Evolutionary conservation across 768 basidiomycete species (phyloP).

Genomic region (Hericium rajendrae): DNA sequence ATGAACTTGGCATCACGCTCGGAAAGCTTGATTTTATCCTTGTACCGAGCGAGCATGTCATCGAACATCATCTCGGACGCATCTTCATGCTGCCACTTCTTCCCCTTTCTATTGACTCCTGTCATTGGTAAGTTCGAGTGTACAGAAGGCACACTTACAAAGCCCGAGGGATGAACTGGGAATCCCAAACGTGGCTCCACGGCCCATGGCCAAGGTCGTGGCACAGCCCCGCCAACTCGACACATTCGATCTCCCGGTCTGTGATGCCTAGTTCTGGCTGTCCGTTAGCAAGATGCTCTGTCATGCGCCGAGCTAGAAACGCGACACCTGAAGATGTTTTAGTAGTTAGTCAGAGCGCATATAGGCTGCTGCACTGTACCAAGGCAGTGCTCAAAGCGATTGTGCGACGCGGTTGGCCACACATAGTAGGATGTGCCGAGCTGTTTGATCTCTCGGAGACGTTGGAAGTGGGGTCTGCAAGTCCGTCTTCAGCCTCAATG

Average conservation of each 20-base stretch:
- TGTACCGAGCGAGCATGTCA: conserved; percentile 47
- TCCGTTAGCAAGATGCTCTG: conserved; percentile 39
- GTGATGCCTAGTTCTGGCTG: conserved; percentile 62
- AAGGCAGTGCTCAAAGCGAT: conserved; percentile 77
- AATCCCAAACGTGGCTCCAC: conserved; percentile 82
- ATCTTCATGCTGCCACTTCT: conserved; percentile 64
- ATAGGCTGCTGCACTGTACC: conserved; percentile 30
- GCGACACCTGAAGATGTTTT: conserved; percentile 54
- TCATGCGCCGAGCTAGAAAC: conserved; percentile 59
- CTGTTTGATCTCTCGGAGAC: conserved; percentile 70
- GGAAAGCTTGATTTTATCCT: conserved; percentile 31
- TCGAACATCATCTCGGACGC: conserved; percentile 82
- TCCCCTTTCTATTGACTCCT: conserved; percentile 29
- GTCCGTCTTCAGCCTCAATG: background rate
- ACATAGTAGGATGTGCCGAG: conserved; percentile 70
- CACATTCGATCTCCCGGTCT: conserved; percentile 63
- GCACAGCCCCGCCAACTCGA: conserved; percentile 73
- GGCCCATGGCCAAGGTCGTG: conserved; percentile 85
- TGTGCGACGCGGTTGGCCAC: conserved; percentile 73
- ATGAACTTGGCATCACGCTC: conserved; percentile 47
- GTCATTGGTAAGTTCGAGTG: background rate
- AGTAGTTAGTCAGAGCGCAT: background rate
- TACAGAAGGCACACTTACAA: conserved; percentile 33
- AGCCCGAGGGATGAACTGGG: conserved; percentile 55
- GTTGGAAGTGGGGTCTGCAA: conserved; percentile 62